A percentile compares a stretch with the other conserved stretches of the same genome.
phyloP scores from a whole-genome alignment of 2,329 filamentous ascomycete genomes.

The Stagonosporopsis chrysanthemi region DNA sequence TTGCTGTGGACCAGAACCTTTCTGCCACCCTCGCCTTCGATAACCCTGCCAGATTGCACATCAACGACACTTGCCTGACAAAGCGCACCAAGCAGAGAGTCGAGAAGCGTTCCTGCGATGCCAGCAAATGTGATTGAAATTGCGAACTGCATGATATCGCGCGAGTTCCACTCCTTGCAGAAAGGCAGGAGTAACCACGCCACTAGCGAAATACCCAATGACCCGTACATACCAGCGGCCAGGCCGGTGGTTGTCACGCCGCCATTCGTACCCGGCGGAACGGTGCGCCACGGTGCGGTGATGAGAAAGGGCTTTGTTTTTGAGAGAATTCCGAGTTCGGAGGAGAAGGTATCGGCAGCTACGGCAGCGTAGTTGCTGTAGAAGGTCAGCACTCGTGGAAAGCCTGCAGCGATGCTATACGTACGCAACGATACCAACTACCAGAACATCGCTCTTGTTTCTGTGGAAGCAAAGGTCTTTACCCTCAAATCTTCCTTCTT shows the following conservation, averaged over 20 bases:
- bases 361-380: conserved; percentile 86
- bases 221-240: conserved; percentile 75
- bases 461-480: conserved; percentile 50
- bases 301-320: conserved; percentile 80
- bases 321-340: conserved; percentile 91
- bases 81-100: conserved; percentile 85
- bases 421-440: conserved; percentile 59
- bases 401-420: not conserved
- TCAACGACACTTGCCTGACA: conserved; percentile 89
- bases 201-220: conserved; percentile 72
- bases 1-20: conserved; percentile 57
- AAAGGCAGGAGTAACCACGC: conserved; percentile 74
- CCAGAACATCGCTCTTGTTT: conserved; percentile 49
- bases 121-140: conserved; percentile 74
- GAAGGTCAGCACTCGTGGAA: conserved; percentile 48
- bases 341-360: conserved; percentile 91
- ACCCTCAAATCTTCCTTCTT: conserved; percentile 40
- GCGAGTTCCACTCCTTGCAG: conserved; percentile 57
- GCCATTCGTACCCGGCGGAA: conserved; percentile 92
- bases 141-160: conserved; percentile 50
- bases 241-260: conserved; percentile 82
- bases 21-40: conserved; percentile 81
- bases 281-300: conserved; percentile 78
- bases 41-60: conserved; percentile 80
- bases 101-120: conserved; percentile 78